Evolutionary conservation across 805 yeast genomes (phyloP).

Genomic region (Ogataea zsoltii): DNA sequence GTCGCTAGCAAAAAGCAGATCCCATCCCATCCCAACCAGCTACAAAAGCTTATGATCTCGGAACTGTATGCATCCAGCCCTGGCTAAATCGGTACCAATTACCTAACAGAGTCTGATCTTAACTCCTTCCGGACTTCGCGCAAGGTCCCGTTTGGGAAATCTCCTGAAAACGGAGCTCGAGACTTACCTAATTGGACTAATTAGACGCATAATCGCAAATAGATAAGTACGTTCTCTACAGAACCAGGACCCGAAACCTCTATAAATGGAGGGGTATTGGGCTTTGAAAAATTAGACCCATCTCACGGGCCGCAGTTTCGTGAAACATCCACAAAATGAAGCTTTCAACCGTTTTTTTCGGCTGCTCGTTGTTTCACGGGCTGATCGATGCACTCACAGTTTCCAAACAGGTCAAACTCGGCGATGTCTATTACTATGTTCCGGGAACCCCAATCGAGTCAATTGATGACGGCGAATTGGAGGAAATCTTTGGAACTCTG

Average conservation of each 20-base stretch:
- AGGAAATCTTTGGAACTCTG: constrained; percentile 4
- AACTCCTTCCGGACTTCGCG: no score
- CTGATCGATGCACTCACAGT: constrained; percentile 6
- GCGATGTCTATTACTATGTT: constrained; percentile 10
- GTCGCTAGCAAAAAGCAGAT: no score
- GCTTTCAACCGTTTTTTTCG: background rate
- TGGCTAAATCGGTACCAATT: no score
- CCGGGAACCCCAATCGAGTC: constrained; percentile 10
- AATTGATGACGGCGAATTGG: background rate
- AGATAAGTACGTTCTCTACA: no score
- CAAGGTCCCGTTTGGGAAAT: background rate
- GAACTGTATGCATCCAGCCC: no score
- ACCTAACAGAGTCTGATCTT: no score
- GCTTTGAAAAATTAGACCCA: no score
- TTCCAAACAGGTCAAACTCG: constrained; percentile 13
- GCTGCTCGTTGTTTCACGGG: background rate
- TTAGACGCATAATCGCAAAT: background rate
- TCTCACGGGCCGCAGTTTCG: no score
- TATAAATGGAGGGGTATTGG: no score
- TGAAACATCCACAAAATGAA: background rate
- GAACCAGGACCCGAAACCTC: no score
- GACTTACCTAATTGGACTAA: background rate
- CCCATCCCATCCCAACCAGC: no score
- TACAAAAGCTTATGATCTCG: no score
- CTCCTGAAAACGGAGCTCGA: background rate